Conservation (phyloP, 768 basidiomycete species). For the Mycena leptocephala region DNA sequence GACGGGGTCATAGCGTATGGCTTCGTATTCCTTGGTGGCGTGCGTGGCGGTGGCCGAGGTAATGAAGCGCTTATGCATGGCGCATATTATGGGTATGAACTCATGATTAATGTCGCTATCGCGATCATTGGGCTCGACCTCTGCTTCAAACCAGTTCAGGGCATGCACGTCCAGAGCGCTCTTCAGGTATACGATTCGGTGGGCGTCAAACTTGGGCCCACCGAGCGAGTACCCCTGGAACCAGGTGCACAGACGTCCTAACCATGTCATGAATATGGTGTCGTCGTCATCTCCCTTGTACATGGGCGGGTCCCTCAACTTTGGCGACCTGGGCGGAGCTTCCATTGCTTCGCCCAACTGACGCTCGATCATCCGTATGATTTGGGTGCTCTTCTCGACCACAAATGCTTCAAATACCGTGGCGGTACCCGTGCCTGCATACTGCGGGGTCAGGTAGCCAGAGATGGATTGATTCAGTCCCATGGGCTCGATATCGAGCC, state of each 20-base stretch:
- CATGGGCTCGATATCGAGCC: background rate
- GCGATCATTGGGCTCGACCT: background rate
- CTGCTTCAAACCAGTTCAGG: background rate
- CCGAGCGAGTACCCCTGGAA: background rate
- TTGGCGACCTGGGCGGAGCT: background rate
- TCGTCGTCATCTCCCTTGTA: background rate
- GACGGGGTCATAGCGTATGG: background rate
- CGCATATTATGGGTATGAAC: background rate
- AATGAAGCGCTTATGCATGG: background rate
- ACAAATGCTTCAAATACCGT: background rate
- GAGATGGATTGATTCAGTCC: background rate
- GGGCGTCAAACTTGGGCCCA: background rate
- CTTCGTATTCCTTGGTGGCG: background rate
- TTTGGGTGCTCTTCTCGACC: background rate
- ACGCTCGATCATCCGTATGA: background rate
- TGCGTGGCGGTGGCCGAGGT: background rate
- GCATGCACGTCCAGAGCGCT: background rate
- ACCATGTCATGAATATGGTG: background rate
- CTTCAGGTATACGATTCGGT: background rate
- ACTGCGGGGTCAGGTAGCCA: background rate
- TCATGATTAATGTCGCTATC: background rate
- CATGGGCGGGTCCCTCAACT: background rate
- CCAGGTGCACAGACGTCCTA: background rate
- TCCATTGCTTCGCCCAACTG: background rate
- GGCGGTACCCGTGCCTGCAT: too few species aligned